Evolutionary conservation across 768 basidiomycete genomes (phyloP), one percentile per base, ranked within the genome.

Genomic region (Kockovaella imperatae): DNA sequence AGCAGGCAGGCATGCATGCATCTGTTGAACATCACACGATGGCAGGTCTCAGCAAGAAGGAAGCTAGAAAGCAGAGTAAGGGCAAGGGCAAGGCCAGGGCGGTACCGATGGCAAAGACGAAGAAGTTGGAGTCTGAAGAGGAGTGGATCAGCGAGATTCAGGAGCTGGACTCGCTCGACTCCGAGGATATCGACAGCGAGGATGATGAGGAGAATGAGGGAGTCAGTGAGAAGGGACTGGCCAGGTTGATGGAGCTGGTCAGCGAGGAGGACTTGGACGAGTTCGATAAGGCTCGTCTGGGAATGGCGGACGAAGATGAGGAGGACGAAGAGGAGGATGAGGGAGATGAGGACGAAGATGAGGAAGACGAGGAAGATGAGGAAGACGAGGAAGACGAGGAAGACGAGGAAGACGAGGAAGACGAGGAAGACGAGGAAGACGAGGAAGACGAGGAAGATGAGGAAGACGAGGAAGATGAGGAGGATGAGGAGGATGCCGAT

Each of bases 231-330:
- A 54, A 58, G 41, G 61, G 61, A 0, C 61, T 64, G 57, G 45
- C 56, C 55, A 49, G 55, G 44, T 60, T 55, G 56, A 64, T 63
- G 64, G 49, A 32, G 62, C 52, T 69, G 39, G 62, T 66, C 32
- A 50, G 56, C 17, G 56, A 57, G 48, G 82, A 83, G 18, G 80
- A 83, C 52, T 64, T 83, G 49, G 78, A 83, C 59, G 82, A 84
- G 20, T 78, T 80, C 60, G 83, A 79, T 41, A 74, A 75, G 47
- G 78, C 77, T 24, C 77, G 82, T 59, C 70, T 84, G 35, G 72
- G 45, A 38, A 43, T 46, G 44, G 40, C 31, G 1, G 47, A 42
- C 24, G 65, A 69, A 15, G 67, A 62, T 3, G 69, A 60, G 15
- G 62, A 67, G 18, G 73, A 70, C 13, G 64, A 53, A 4, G 63